Conservation (phyloP, 805 yeast species). For the Candida boidinii region DNA sequence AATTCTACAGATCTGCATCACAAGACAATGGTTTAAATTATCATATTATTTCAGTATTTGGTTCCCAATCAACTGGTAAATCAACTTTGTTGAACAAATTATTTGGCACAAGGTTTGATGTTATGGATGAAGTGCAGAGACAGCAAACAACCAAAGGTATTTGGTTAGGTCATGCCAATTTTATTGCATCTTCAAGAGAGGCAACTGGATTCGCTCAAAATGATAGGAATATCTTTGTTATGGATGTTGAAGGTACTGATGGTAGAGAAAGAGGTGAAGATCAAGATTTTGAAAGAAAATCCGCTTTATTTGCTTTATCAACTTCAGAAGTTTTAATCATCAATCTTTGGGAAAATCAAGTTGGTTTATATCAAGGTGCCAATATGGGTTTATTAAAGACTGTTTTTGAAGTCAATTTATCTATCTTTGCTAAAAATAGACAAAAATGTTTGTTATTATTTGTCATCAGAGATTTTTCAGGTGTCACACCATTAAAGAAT, state of each 20-base stretch:
- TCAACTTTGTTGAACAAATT: slow-evolving; percentile 82
- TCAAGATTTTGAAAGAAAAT: slow-evolving; percentile 95
- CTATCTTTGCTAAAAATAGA: slow-evolving; percentile 64
- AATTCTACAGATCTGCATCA: slow-evolving; percentile 12
- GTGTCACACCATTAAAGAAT: slow-evolving; percentile 72
- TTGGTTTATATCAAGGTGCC: slow-evolving; percentile 95
- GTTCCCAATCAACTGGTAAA: slow-evolving; percentile 95
- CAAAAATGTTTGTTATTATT: slow-evolving; percentile 61
- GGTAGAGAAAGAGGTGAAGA: slow-evolving; percentile 98
- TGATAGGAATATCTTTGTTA: slow-evolving; percentile 47
- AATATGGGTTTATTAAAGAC: slow-evolving; percentile 93
- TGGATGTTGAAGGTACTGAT: slow-evolving; percentile 99
- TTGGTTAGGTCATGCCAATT: slow-evolving; percentile 58
- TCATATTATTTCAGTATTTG: slow-evolving; percentile 92
- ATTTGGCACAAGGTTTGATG: slow-evolving; percentile 83
- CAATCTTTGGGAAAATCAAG: slow-evolving; percentile 95
- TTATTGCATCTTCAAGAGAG: slow-evolving; percentile 21
- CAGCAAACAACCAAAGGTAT: slow-evolving; percentile 89
- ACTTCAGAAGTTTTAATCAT: slow-evolving; percentile 86
- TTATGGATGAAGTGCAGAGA: slow-evolving; percentile 81
- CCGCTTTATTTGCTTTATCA: slow-evolving; percentile 89
- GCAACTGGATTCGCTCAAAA: slow-evolving; percentile 5
- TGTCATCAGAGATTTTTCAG: slow-evolving; percentile 89
- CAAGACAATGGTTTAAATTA: slow-evolving; percentile 57
- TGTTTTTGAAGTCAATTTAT: slow-evolving; percentile 89